Percentiles rank a stretch among this genome's conserved stretches.
These are phyloP conservation scores for Sclerotinia spermophila DNA, from an alignment of 2,329 filamentous ascomycete genomes.

Conservation along the genomic window DNA sequence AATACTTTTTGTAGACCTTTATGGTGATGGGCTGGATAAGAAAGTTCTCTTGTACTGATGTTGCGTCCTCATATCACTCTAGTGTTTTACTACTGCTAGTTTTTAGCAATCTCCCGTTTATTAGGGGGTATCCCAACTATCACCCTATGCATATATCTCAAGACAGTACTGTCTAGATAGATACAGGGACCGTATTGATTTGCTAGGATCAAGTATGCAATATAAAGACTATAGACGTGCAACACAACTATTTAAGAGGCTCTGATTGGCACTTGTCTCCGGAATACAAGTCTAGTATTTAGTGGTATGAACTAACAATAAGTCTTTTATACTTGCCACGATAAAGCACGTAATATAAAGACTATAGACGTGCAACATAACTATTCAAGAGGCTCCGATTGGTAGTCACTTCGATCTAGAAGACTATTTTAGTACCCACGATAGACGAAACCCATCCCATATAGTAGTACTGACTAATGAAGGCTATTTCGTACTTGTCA, in stretches of 20 bases:
- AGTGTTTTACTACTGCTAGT: background rate
- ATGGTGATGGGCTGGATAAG: background rate
- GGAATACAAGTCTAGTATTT: background rate
- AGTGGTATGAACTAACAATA: background rate
- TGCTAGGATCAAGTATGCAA: background rate
- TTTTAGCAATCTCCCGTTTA: background rate
- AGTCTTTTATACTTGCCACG: background rate
- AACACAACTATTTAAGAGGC: background rate
- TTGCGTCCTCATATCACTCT: too few relatives aligned
- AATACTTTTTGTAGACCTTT: background rate
- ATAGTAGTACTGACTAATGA: background rate
- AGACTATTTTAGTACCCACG: background rate
- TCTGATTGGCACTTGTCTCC: background rate
- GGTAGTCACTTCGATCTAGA: background rate
- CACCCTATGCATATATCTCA: too few relatives aligned
- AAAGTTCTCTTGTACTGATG: background rate
- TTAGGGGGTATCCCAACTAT: too few relatives aligned
- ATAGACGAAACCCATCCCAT: background rate
- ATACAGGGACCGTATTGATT: background rate
- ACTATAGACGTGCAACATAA: background rate
- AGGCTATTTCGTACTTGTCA: background rate
- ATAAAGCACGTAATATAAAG: background rate
- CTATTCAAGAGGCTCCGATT: background rate
- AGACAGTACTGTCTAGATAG: background rate
- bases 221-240: background rate